phyloP scores from a whole-genome alignment of 2,329 filamentous ascomycete species.

The Colletotrichum falcatum region DNA sequence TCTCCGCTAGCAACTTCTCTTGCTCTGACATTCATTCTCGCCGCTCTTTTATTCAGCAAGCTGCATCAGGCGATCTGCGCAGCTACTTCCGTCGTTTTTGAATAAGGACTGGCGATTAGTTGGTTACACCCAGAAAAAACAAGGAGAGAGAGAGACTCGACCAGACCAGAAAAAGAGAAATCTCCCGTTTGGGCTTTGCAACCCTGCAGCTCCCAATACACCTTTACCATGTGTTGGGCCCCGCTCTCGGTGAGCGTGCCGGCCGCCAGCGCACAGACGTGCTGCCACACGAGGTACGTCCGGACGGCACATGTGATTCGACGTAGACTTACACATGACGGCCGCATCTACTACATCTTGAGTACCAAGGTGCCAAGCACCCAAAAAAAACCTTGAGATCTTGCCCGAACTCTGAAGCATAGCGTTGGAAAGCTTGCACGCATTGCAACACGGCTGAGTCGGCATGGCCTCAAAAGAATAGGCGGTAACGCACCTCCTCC shows the following conservation, averaged over 20 bases:
- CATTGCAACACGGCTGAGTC: background rate
- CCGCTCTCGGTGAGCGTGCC: conserved; percentile 25
- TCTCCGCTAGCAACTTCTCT: background rate
- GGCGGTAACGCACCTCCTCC: background rate
- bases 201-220: conserved; percentile 32
- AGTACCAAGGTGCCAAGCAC: conserved; percentile 6
- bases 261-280: conserved; percentile 32
- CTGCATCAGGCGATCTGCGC: background rate
- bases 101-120: background rate
- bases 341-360: conserved; percentile 21
- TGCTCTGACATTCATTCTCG: background rate
- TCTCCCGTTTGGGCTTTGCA: background rate
- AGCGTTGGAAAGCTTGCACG: background rate
- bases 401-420: background rate
- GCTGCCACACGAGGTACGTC: background rate
- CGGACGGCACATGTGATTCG: conserved; percentile 13
- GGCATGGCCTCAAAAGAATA: background rate
- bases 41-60: background rate
- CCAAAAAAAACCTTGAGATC: background rate
- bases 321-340: conserved; percentile 24
- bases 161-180: conserved; percentile 10
- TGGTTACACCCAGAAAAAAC: too few relatives aligned
- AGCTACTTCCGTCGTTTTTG: background rate
- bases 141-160: too few relatives aligned
- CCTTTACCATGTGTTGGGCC: conserved; percentile 32